Evolutionary conservation across 257 asterid genomes (phyloP), one percentile per base, ranked within the genome.

Genomic region (Ehretia macrophylla): DNA sequence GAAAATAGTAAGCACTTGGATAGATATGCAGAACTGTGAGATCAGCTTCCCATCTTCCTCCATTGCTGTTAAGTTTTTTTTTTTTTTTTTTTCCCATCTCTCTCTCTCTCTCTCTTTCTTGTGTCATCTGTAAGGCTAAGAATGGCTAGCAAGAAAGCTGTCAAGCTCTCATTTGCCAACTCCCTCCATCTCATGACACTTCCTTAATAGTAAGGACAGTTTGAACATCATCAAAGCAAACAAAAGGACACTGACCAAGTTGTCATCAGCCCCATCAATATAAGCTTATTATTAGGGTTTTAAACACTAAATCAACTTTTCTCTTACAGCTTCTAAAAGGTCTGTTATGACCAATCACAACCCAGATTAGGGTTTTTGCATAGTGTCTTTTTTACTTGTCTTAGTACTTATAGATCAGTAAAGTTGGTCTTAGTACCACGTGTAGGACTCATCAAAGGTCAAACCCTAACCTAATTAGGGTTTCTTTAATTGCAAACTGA

Each of bases 121-220:
- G 38, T 59, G 60, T 65, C 79, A 64, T 63, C 53, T 62, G 49
- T 57, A 53, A 48, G 76, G 65, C 64, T 67, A 42, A 68, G 67
- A 37, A 55, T 54, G 70, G 20, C n/a, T 62, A 42, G 39, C n/a
- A 32, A 23, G 63, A 69, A 70, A 75, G 82, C 65, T 88, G 88
- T 77, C 88, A 38, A 79, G 57, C 65, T 79, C 62, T 69, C 67
- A 85, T 83, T 79, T 50, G 86, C 59, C 72, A 66, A 57, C 62
- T 32, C 50, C n/a, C 56, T 55, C 46, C 19, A 56, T 56, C 46
- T 48, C 42, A 40, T 58, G 55, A 67, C 57, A 35, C 38, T 61
- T 71, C 72, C 74, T 78, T 69, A 70, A 70, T 65, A 52, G 35
- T 58, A 45, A 51, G 22, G 56, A 49, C 58, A 75, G 58, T 40